Conservation (phyloP, 768 basidiomycete genomes). For the Boletus rubropictus region DNA sequence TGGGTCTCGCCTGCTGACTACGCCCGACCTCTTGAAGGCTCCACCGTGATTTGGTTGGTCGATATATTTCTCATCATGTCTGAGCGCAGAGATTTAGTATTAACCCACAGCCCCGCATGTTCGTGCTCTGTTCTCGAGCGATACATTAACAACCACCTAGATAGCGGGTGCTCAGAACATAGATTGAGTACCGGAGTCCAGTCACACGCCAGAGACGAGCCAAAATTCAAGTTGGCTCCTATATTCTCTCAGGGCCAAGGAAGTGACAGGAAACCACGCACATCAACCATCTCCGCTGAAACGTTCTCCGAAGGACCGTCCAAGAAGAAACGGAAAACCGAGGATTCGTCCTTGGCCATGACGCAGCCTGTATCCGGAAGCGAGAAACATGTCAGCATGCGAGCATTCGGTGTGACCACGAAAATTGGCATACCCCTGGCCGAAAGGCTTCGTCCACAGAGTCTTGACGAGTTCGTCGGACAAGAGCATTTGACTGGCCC, state of each 20-base stretch:
- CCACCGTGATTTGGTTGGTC: slow-evolving; percentile 25
- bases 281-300: slow-evolving; percentile 12
- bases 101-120: slow-evolving; percentile 44
- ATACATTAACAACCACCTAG: slow-evolving; percentile 49
- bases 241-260: slow-evolving; percentile 34
- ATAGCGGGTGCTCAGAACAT: slow-evolving; percentile 37
- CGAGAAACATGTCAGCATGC: slow-evolving; percentile 22
- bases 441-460: slow-evolving; percentile 63
- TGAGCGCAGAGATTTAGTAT: neutral
- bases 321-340: slow-evolving; percentile 29
- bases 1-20: neutral
- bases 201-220: slow-evolving; percentile 9
- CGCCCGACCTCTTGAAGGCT: neutral
- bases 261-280: slow-evolving; percentile 4
- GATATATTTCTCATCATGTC: neutral
- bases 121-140: slow-evolving; percentile 35
- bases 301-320: slow-evolving; percentile 7
- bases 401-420: slow-evolving; percentile 15
- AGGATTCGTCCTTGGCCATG: slow-evolving; percentile 3
- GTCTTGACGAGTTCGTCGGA: slow-evolving; percentile 64
- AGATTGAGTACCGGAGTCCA: neutral
- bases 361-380: slow-evolving; percentile 6
- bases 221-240: slow-evolving; percentile 34
- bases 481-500: slow-evolving; percentile 58
- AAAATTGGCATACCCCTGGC: slow-evolving; percentile 52